A percentile compares a stretch with the other conserved stretches of the same genome.
phyloP scores from a whole-genome alignment of 2,329 filamentous ascomycete species.

The Colletotrichum siamense region DNA sequence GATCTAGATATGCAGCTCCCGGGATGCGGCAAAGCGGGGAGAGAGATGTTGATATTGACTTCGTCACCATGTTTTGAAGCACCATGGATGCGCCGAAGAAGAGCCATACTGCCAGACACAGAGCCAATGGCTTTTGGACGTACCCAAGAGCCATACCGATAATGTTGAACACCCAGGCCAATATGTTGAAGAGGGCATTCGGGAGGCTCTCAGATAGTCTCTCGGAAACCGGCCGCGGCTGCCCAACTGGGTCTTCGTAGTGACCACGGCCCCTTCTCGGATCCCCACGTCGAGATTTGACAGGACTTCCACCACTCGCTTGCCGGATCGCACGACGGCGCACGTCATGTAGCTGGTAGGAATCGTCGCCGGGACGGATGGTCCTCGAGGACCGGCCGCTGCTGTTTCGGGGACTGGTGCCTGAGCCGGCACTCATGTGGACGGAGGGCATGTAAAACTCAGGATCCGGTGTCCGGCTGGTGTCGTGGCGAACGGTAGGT shows the following conservation, averaged over 20 bases:
- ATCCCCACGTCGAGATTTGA: conserved; percentile 26
- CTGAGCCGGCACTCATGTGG: conserved; percentile 28
- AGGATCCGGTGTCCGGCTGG: conserved; percentile 49
- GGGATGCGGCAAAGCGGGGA: conserved; percentile 75
- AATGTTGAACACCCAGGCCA: conserved; percentile 60
- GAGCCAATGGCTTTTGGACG: conserved; percentile 68
- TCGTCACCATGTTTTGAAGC: conserved; percentile 65
- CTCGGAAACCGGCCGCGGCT: conserved; percentile 28
- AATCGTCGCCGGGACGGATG: conserved; percentile 32
- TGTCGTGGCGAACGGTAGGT: conserved; percentile 47
- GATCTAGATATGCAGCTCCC: conserved; percentile 62
- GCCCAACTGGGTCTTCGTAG: not conserved
- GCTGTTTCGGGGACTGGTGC: conserved; percentile 36
- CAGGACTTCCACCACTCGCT: conserved; percentile 26
- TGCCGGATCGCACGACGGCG: conserved; percentile 30
- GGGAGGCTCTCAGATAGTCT: conserved; percentile 42
- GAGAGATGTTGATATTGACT: conserved; percentile 65
- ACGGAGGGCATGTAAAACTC: conserved; percentile 62
- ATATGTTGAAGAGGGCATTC: conserved; percentile 40
- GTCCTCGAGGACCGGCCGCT: conserved; percentile 39
- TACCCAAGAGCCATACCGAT: conserved; percentile 64
- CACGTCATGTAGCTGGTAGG: conserved; percentile 28
- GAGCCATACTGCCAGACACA: conserved; percentile 66
- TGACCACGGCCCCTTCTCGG: not conserved
- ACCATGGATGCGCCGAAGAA: conserved; percentile 64